Base-by-base conservation (phyloP, 2,329 filamentous ascomycete genomes). In the Alternaria consortialis region DNA sequence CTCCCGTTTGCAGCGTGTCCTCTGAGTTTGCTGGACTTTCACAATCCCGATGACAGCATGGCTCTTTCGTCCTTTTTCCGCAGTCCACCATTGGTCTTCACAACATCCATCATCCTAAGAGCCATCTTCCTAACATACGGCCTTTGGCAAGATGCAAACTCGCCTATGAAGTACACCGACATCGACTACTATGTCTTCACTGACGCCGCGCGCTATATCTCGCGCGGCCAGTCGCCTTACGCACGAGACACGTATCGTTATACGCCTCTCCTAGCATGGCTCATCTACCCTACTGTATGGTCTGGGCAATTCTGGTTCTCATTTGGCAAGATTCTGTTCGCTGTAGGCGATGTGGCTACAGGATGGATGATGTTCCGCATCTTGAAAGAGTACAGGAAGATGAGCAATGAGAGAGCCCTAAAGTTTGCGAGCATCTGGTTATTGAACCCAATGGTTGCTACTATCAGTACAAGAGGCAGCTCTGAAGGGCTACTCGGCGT, bases 151-250 rank as follows among this genome's bases (percentile, higher is more conserved):
- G 95, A 99, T 80, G 90, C 92, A 62, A 86, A 94, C 80, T 96
- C 93, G 7, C 90, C 94, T 13, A 82, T 99, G 75, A 98, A 98
- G 81, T 99, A 98, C 83, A 99, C 95, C 53, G 95, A 99, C 80
- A 97, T 99, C 72, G 95, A 99, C 84, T 99, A 99, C 81, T 89
- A 93, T 67, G 95, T 99, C 78, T 99, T 99, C 84, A 98, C 95
- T 50, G 94, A 98, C 78, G 95, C 95, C 27, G 88, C 95, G 2
- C 91, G 91, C 66, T 94, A 91, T 79, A 82, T 92, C 43, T 81
- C 89, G 4, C 82, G 80, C n/a, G 87, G 87, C 4, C 80, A 82
- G 47, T 92, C 91, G 0, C 95, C 95, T 2, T 99, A 99, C 78
- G 86, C 87, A 40, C 88, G 95, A 55, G 94, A 95, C 74, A 99